Evolutionary conservation across 148 eudicot species (phyloP), one percentile per base, ranked within the genome.

Genomic region (Dysphania ambrosioides): DNA sequence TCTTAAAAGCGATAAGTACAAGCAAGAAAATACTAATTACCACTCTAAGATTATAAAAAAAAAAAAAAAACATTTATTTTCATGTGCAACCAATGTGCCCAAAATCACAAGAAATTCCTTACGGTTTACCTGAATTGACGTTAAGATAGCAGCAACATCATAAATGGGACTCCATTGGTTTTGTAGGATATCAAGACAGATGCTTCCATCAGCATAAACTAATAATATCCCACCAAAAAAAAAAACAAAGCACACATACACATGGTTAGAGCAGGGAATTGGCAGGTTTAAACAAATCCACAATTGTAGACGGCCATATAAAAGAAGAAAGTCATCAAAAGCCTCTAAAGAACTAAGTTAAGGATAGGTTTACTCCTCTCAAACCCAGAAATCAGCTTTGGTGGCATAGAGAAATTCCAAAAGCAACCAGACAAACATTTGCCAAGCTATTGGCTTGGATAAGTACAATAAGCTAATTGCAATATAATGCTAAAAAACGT

Each of bases 201-300:
- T 90, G 80, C 96, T 90, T 73, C 96, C 96, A 84, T 88, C 96
- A 18, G 96, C 96, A 78, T 90, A 90, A 68, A 88, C 96, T 90
- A 87, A 70, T 34, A n/a, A 78, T 66, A 81, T 51, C 47, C 30
- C 47, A 53, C 51, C 53, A n/a, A n/a, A n/a, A 29, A 36, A 49
- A 10, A 70, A 57, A 32, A 8, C 40, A 44, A 44, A 29, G 1
- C 13, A 49, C 7, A 19, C 58, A 53, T 2, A 66, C 30, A 40
- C 30, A 40, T n/a, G n/a, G 15, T 69, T 60, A 69, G 44, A 69
- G 18, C 68, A 69, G 6, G 11, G n/a, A 31, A 19, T 1, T 21
- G 4, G 59, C n/a, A 71, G 51, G 21, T 35, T 41, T 15, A 35
- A 13, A 56, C 3, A 24, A 8, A 70, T 29, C 13, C 24, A 18